Conservation (phyloP, 768 basidiomycete species). For the Tricholoma hemisulphureum region DNA sequence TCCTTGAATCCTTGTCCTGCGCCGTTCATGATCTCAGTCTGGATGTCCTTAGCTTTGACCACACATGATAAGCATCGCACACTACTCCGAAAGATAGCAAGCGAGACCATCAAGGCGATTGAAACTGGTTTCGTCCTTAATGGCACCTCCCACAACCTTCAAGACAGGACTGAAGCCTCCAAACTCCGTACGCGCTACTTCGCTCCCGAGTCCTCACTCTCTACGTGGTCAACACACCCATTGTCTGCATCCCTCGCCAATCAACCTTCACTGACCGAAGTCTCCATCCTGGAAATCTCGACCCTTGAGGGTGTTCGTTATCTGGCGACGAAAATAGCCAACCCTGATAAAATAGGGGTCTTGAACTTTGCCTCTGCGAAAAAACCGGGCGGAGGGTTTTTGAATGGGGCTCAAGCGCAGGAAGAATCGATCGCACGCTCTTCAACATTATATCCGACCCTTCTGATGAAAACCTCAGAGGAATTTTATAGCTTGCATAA, state of each 20-base stretch:
- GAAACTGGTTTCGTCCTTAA: constrained; percentile 40
- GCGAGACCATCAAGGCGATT: constrained; percentile 49
- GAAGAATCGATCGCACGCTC: constrained; percentile 80
- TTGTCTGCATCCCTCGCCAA: constrained; percentile 42
- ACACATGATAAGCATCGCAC: constrained; percentile 25
- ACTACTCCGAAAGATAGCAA: constrained; percentile 43
- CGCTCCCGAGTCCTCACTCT: constrained; percentile 45
- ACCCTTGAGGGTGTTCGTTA: constrained; percentile 61
- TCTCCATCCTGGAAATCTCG: constrained; percentile 59
- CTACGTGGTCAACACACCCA: constrained; percentile 45
- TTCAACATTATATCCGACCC: constrained; percentile 65
- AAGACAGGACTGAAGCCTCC: constrained; percentile 22
- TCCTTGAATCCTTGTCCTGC: no score
- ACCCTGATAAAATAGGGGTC: constrained; percentile 48
- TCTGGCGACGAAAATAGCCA: constrained; percentile 23
- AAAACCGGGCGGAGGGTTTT: constrained; percentile 75
- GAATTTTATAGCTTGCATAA: constrained; percentile 65
- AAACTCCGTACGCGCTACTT: constrained; percentile 52
- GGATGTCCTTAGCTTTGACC: background rate
- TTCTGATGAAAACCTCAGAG: constrained; percentile 51
- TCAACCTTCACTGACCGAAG: constrained; percentile 21
- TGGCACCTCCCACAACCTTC: constrained; percentile 30
- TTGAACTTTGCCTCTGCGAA: constrained; percentile 79
- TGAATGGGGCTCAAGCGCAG: constrained; percentile 70
- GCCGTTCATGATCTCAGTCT: background rate